phyloP scores from a whole-genome alignment of 345 rosid species.

The Sonneratia caseolaris region DNA sequence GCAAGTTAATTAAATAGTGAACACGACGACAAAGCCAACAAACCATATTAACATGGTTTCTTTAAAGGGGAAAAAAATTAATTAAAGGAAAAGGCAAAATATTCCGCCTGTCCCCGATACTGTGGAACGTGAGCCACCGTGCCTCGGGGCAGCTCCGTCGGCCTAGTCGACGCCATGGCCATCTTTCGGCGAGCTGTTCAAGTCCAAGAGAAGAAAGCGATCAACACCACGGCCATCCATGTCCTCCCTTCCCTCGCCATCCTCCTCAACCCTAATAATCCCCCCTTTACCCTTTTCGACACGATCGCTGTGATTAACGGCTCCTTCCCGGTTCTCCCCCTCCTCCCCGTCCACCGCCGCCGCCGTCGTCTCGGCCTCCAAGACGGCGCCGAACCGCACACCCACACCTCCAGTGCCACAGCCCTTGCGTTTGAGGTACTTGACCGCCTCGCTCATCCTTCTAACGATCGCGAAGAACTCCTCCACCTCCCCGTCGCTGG shows the following conservation, averaged over 20 bases:
- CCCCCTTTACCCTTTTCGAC: background rate
- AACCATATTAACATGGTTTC: background rate
- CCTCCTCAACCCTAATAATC: background rate
- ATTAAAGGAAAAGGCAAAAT: background rate
- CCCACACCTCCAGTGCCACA: background rate
- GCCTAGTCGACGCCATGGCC: background rate
- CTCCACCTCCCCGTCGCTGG: conserved; percentile 21
- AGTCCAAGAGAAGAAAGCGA: conserved; percentile 6
- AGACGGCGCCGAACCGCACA: conserved; percentile 3
- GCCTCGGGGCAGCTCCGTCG: background rate
- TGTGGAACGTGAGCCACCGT: no score
- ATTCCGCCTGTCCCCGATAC: background rate
- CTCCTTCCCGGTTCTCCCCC: background rate
- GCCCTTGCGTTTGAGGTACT: conserved; percentile 12
- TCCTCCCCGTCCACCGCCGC: background rate
- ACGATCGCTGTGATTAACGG: background rate
- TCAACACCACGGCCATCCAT: background rate
- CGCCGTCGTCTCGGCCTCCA: conserved; percentile 6
- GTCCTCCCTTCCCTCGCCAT: background rate
- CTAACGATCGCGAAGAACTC: conserved; percentile 23
- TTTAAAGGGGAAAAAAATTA: background rate
- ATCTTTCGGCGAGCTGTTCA: conserved; percentile 19
- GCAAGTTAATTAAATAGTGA: background rate
- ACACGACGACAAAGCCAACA: background rate
- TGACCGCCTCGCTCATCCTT: conserved; percentile 18